Evolutionary conservation across 768 basidiomycete genomes (phyloP), one percentile per base, ranked within the genome.

Genomic region (Lactarius sanguifluus): DNA sequence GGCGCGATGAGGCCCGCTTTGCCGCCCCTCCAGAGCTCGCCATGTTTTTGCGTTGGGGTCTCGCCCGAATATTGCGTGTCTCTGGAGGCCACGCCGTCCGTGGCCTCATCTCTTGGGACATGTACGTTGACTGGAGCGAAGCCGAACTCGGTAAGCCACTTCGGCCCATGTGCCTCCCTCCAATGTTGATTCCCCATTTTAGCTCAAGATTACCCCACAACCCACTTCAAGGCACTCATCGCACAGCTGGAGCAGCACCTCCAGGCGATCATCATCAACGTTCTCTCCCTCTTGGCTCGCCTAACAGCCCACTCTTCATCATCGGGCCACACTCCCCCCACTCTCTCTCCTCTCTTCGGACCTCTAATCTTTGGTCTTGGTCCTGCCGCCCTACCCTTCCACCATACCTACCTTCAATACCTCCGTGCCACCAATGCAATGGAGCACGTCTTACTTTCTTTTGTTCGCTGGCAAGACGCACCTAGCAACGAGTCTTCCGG

Each of bases 1-100:
- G 89, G 87, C 81, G 84, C 52, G 89, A 94, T 70, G 95, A 98
- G 73, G 88, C 94, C 1, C 79, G 80, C 40, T 92, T 96, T 72
- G 91, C 94, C 0, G 88, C 86, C 5, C 89, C 92, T 13, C 89
- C 96, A 67, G 92, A 97, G 72, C 80, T 98, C 16, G 94, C 90
- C 5, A 95, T 96, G 89, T 86, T 90, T 72, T 80, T 98, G 38
- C 87, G 96, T 28, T 99, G 97, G 97, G 93, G 89, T 38, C 83
- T 98, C 6, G 90, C 88, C 3, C 80, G 95, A 30, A 85, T 93
- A 56, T 83, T 92, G 41, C 77, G 93, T 57, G 82, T 90, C 4
- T 82, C 86, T 20, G 84, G 82, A 38, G 89, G 88, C 1, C 81
- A 86, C 68, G 88, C 90, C 55, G 84, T 89, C n/a, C 84, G 92